Evolutionary conservation across 2,329 filamentous ascomycete genomes (phyloP).

Genomic region (Phaeosphaeria sp.): DNA sequence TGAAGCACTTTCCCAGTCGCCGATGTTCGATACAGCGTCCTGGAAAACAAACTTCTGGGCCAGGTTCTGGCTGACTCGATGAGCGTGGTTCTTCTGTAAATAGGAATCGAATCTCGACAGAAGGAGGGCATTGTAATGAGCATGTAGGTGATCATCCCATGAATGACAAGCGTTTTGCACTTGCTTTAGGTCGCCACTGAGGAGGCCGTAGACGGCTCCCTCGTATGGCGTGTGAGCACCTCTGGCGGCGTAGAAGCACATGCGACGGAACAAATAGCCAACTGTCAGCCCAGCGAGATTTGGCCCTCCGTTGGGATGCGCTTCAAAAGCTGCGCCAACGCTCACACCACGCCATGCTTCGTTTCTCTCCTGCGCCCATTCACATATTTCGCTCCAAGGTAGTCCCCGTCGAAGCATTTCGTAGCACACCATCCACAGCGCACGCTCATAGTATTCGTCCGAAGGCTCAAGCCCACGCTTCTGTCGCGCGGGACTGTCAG

Average conservation of each 20-base stretch:
- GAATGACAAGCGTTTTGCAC: slow-evolving; percentile 77
- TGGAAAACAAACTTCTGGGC: slow-evolving; percentile 67
- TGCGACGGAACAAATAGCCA: slow-evolving; percentile 72
- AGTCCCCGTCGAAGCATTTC: slow-evolving; percentile 89
- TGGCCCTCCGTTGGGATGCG: slow-evolving; percentile 49
- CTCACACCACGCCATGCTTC: slow-evolving; percentile 90
- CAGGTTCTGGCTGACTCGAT: slow-evolving; percentile 59
- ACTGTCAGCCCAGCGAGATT: slow-evolving; percentile 48
- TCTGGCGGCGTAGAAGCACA: slow-evolving; percentile 76
- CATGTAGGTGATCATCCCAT: slow-evolving; percentile 89
- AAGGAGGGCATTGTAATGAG: slow-evolving; percentile 84
- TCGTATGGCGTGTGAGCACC: slow-evolving; percentile 78
- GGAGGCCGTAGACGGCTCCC: slow-evolving; percentile 84
- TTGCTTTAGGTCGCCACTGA: slow-evolving; percentile 82
- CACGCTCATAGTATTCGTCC: slow-evolving; percentile 87
- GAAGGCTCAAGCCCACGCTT: slow-evolving; percentile 76
- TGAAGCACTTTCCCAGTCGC: slow-evolving; percentile 60
- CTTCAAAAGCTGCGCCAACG: slow-evolving; percentile 71
- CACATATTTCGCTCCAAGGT: slow-evolving; percentile 73
- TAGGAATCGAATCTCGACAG: slow-evolving; percentile 81
- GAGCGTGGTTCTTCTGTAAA: slow-evolving; percentile 61
- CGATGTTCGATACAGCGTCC: slow-evolving; percentile 69
- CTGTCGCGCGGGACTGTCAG: slow-evolving; percentile 86
- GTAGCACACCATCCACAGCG: slow-evolving; percentile 93
- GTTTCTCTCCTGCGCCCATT: slow-evolving; percentile 85